A percentile compares a stretch with the other conserved stretches of the same genome.
Conservation (phyloP, 2,329 filamentous ascomycete species). For the Hypoxylon sp. region DNA sequence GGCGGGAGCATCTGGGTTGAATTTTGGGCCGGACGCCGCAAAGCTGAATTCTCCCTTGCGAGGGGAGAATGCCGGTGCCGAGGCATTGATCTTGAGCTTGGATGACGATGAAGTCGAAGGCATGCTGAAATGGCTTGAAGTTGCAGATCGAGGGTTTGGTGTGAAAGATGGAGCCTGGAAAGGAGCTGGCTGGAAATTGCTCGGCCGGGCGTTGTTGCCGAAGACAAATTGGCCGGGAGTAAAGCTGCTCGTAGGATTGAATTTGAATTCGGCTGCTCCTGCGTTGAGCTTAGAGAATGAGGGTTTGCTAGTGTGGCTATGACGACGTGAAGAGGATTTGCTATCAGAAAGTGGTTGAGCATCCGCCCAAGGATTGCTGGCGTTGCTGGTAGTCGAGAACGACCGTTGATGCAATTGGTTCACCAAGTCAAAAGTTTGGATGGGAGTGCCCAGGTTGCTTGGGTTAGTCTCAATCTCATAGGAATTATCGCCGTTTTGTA, state of each 20-base stretch:
- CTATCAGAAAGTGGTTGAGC: slow-evolving; percentile 56
- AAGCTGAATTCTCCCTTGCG: slow-evolving; percentile 66
- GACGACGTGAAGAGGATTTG: slow-evolving; percentile 54
- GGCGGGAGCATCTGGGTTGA: slow-evolving; percentile 80
- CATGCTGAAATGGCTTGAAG: slow-evolving; percentile 57
- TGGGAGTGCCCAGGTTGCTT: slow-evolving; percentile 75
- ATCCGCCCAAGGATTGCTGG: slow-evolving; percentile 74
- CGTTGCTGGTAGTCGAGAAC: slow-evolving; percentile 68
- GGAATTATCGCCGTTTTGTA: slow-evolving; percentile 61
- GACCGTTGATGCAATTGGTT: slow-evolving; percentile 64
- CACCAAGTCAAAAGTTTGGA: slow-evolving; percentile 62
- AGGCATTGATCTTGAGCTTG: slow-evolving; percentile 71
- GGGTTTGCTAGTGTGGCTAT: slow-evolving; percentile 74
- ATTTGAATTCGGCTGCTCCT: slow-evolving; percentile 88
- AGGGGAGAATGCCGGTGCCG: slow-evolving; percentile 78
- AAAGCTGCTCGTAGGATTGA: slow-evolving; percentile 68
- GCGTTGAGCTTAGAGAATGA: slow-evolving; percentile 88
- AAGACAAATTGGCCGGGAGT: slow-evolving; percentile 65
- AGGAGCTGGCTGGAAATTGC: slow-evolving; percentile 61
- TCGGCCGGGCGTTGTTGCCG: slow-evolving; percentile 51
- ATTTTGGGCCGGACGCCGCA: slow-evolving; percentile 72
- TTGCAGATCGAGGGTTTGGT: slow-evolving; percentile 52
- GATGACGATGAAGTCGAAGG: slow-evolving; percentile 55
- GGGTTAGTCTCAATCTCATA: slow-evolving; percentile 80
- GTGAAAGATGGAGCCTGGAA: slow-evolving; percentile 57